phyloP scores from a whole-genome alignment of 768 basidiomycete species.

The Calocybe gangraenosa region DNA sequence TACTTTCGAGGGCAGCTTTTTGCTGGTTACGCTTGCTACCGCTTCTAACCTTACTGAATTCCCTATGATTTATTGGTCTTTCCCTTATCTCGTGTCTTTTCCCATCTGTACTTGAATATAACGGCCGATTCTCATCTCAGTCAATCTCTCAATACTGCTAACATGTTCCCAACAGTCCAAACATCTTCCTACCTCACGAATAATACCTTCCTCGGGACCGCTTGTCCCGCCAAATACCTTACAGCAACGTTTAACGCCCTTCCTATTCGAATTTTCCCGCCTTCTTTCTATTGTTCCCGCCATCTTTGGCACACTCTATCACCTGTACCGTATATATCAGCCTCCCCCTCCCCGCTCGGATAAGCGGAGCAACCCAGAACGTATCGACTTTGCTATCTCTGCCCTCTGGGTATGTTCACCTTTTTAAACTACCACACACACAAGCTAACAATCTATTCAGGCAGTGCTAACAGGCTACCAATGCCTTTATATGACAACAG shows the following conservation, averaged over 20 bases:
- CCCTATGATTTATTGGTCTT: too few species aligned
- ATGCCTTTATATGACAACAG: conserved; percentile 83
- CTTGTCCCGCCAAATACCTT: conserved; percentile 45
- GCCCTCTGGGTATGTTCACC: conserved; percentile 60
- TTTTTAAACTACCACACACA: conserved; percentile 3
- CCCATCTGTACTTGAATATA: too few species aligned
- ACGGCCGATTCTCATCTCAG: not conserved
- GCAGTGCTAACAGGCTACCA: conserved; percentile 85
- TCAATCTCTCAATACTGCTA: not conserved
- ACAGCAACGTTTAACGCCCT: conserved; percentile 43
- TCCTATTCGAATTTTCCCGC: conserved; percentile 69
- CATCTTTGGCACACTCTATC: conserved; percentile 54
- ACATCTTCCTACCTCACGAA: conserved; percentile 68
- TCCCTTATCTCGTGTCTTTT: too few species aligned
- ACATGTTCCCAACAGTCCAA: conserved; percentile 36
- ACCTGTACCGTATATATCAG: conserved; percentile 43
- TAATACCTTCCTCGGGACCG: conserved; percentile 44
- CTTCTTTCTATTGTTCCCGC: conserved; percentile 73
- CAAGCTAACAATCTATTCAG: conserved; percentile 31
- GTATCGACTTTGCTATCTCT: conserved; percentile 63
- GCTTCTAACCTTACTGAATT: too few species aligned
- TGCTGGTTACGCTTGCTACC: too few species aligned
- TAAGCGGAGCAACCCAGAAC: conserved; percentile 38
- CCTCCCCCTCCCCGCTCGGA: conserved; percentile 29
- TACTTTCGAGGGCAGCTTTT: not conserved